These are phyloP conservation scores for Vanderwaltozyma polyspora DNA, from an alignment of 805 yeast genomes.

Conservation along the genomic window DNA sequence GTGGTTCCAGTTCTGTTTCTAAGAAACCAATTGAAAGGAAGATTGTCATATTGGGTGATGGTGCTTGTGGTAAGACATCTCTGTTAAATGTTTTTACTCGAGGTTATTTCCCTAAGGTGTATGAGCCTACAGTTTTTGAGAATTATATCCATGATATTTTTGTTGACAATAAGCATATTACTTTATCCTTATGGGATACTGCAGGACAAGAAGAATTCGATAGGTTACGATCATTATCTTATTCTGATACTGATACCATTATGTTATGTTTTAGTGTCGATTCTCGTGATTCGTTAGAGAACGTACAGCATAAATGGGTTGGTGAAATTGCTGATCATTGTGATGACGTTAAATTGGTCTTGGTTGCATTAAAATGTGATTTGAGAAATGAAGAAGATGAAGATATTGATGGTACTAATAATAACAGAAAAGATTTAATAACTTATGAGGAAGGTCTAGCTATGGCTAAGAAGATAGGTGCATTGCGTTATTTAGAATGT, in stretches of 20 bases:
- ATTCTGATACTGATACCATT: conserved; percentile 92
- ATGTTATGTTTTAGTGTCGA: conserved; percentile 94
- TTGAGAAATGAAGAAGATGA: conserved; percentile 60
- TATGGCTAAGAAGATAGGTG: conserved; percentile 88
- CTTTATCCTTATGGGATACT: conserved; percentile 92
- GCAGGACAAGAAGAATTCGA: conserved; percentile 99
- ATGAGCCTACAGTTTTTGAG: conserved; percentile 96
- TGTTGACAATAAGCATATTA: conserved; percentile 87
- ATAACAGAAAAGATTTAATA: conserved; percentile 43
- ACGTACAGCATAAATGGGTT: conserved; percentile 93
- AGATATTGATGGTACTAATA: conserved; percentile 21
- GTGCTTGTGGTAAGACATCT: conserved; percentile 98
- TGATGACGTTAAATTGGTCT: conserved; percentile 86
- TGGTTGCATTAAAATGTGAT: conserved; percentile 93
- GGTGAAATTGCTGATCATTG: conserved; percentile 96
- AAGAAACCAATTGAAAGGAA: conserved; percentile 61
- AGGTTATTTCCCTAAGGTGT: conserved; percentile 96
- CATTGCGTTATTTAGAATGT: conserved; percentile 89
- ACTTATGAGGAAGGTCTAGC: conserved; percentile 88
- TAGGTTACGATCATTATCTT: conserved; percentile 80
- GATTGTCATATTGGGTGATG: conserved; percentile 91
- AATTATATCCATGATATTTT: conserved; percentile 95
- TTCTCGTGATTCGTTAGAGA: conserved; percentile 85
- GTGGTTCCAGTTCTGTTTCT: conserved; percentile 23
- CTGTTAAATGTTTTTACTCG: conserved; percentile 88